Base-by-base conservation (phyloP, 2,329 filamentous ascomycete species). In the Penicillium nordicum region DNA sequence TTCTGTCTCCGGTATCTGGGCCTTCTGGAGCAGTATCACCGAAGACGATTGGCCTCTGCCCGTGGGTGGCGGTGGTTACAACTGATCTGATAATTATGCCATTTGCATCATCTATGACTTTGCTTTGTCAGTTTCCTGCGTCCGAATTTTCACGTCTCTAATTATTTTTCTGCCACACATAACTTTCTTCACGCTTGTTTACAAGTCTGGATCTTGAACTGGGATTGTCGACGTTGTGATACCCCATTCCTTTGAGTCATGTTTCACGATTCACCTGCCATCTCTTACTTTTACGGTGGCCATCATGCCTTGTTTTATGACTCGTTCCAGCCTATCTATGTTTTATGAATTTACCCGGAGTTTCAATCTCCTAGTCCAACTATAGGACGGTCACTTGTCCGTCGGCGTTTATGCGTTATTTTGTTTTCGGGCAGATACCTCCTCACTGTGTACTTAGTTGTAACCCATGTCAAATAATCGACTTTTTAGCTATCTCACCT, bases 21-120 rank as follows among this genome's bases (percentile, higher is more conserved):
- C 90, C 55, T 99, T 99, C 80, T 99, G 94, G 94, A 96, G 92
- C 45, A 97, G 92, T 78, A 99, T 99, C 68, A 99, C 94, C 16
- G 94, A 99, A 76, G 94, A 99, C 69, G 93, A 97, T 78, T 99
- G 94, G 94, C 91, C 92, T 2, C 80, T 83, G 73, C 79, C 81
- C 18, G 58, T 68, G 43, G 53, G 48, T 23, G 55, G 61, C 30
- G 57, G 58, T 11, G 71, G 65, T 45, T 76, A 74, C 64, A 72
- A 67, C 54, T 72, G 59, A 64, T 57, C 16, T 49, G 36, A 42
- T 46, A 32, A 18, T 48, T 38, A 54, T 47, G 47, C 43, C 36
- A 38, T 29, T 14, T 53, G 55, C 12, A 14, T 21, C 25, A 51
- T 27, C 38, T 44, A 44, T 41, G 44, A 36, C 50, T 45, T 47